Percentiles rank a stretch among this genome's conserved stretches.
Conservation (phyloP, 306 rosid genomes). For the Ceratonia siliqua region DNA sequence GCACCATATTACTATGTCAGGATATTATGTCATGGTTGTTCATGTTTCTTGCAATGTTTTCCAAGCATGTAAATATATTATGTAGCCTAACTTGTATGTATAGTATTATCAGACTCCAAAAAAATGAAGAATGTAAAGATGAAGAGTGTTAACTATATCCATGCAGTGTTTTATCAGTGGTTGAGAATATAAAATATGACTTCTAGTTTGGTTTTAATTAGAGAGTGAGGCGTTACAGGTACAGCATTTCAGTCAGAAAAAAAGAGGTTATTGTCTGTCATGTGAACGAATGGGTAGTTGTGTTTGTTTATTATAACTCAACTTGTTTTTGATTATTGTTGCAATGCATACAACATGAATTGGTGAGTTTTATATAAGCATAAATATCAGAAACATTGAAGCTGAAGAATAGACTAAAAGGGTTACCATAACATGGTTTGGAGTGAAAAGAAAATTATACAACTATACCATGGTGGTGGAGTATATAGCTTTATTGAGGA, state of each 20-base stretch:
- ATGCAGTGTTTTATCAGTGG: background rate
- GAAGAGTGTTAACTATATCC: background rate
- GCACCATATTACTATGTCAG: background rate
- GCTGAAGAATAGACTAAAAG: slow-evolving; percentile 4
- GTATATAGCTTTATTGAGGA: background rate
- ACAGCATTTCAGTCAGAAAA: background rate
- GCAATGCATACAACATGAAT: background rate
- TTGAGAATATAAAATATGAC: background rate
- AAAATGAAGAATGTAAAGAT: background rate
- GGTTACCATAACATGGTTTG: background rate
- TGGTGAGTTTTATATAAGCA: background rate
- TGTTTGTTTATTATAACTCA: background rate
- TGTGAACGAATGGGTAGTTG: background rate
- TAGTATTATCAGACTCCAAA: background rate
- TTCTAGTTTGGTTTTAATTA: background rate
- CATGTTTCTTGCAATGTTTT: background rate
- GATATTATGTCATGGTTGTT: background rate
- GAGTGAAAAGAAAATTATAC: background rate
- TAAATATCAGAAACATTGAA: background rate
- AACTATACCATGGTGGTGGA: background rate
- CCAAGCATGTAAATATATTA: background rate
- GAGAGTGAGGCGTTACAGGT: background rate
- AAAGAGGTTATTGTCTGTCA: background rate
- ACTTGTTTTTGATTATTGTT: slow-evolving; percentile 6
- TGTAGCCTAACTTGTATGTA: background rate